These are phyloP conservation scores for Aegilops longissima DNA, from an alignment of 176 grass and related monocot species.

Conservation along the genomic window DNA sequence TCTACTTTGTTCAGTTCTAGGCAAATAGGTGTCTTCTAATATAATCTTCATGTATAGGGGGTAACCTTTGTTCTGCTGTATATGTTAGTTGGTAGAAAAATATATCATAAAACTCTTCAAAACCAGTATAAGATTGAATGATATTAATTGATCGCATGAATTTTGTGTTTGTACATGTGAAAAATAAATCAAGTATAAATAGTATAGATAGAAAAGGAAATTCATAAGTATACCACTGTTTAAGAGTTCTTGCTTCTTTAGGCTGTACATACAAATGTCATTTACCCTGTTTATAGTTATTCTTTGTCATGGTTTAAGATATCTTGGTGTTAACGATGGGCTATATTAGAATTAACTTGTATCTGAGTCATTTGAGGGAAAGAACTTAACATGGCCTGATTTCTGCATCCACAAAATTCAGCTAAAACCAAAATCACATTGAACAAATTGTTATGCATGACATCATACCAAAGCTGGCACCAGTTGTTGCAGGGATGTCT, in stretches of 20 bases:
- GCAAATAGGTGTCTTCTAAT: neutral
- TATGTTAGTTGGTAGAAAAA: too few species aligned
- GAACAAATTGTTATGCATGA: constrained; percentile 3
- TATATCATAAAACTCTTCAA: neutral
- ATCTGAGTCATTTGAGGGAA: neutral
- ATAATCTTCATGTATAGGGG: neutral
- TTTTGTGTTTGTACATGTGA: neutral
- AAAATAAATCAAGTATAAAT: neutral
- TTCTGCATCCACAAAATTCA: neutral
- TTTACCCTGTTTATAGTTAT: neutral
- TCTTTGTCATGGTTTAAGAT: neutral
- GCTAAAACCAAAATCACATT: constrained; percentile 10
- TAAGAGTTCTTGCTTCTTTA: neutral
- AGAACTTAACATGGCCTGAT: neutral
- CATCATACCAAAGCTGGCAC: constrained; percentile 56
- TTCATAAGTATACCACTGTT: neutral
- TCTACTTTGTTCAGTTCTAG: neutral
- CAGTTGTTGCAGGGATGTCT: constrained; percentile 76
- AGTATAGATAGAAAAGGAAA: neutral
- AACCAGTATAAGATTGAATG: neutral
- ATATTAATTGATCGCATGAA: neutral
- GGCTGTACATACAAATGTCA: neutral
- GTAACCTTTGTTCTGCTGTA: too few species aligned
- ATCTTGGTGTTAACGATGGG: neutral
- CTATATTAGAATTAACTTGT: neutral